Conservation (phyloP, 2,329 filamentous ascomycete species). For the Colletotrichum filicis region DNA sequence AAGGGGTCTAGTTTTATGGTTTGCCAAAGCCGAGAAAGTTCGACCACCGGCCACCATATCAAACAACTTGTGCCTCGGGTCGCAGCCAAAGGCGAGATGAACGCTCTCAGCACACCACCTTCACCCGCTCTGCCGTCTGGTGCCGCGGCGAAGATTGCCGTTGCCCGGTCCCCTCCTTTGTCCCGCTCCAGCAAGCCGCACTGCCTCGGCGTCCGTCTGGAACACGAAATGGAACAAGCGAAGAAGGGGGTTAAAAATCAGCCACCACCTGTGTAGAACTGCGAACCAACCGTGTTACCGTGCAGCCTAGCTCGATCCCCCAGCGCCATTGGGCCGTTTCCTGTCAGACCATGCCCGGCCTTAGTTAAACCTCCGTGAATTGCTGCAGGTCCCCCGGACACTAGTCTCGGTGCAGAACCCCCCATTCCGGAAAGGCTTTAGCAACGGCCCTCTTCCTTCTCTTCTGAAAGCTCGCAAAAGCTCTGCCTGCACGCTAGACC, state of each 20-base stretch:
- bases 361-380: conserved; percentile 9
- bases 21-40: conserved; percentile 11
- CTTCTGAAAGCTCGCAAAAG: not conserved
- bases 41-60: not conserved
- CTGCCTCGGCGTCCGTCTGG: conserved; percentile 2
- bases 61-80: conserved; percentile 4
- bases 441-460: not conserved
- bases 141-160: not conserved
- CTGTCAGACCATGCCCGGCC: conserved; percentile 25
- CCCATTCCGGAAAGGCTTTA: conserved; percentile 6
- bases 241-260: conserved; percentile 4
- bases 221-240: conserved; percentile 19
- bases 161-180: not conserved
- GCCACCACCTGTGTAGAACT: not conserved
- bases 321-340: conserved; percentile 10
- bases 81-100: conserved; percentile 11
- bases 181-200: not conserved
- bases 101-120: not conserved
- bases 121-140: not conserved
- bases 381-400: conserved; percentile 16
- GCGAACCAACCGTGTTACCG: not conserved
- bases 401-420: conserved; percentile 19
- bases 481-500: not conserved
- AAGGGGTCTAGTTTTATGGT: not conserved
- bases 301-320: not conserved